phyloP scores from a whole-genome alignment of 2,329 filamentous ascomycete species.

The Trichoderma simmonsii region DNA sequence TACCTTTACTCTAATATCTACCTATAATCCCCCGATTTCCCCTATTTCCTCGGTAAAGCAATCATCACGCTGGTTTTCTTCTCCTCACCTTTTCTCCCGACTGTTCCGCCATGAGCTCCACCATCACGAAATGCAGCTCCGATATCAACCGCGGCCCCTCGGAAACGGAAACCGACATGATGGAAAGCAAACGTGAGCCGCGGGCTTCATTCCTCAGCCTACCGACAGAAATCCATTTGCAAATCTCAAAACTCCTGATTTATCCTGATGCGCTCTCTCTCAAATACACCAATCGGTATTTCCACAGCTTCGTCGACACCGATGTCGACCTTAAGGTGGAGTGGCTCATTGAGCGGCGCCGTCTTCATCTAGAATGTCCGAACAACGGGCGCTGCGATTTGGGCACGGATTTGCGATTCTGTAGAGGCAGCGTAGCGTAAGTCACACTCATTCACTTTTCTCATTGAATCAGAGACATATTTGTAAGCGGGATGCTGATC shows the following conservation, averaged over 20 bases:
- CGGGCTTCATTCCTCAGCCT: constrained; percentile 43
- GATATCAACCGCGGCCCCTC: background rate
- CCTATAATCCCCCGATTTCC: background rate
- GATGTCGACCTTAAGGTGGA: constrained; percentile 63
- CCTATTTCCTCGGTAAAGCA: background rate
- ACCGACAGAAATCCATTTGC: constrained; percentile 65
- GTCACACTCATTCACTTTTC: constrained; percentile 23
- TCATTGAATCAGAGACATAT: background rate
- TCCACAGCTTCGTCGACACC: constrained; percentile 63
- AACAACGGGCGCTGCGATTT: constrained; percentile 56
- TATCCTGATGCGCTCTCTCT: constrained; percentile 70
- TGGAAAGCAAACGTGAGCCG: background rate
- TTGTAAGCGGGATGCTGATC: background rate
- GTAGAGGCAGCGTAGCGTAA: constrained; percentile 56
- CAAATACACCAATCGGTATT: constrained; percentile 63
- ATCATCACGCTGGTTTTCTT: background rate
- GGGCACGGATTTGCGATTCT: constrained; percentile 58
- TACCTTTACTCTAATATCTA: background rate
- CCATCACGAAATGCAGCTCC: background rate
- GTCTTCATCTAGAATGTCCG: constrained; percentile 63
- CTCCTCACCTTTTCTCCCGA: background rate
- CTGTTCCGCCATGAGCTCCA: background rate
- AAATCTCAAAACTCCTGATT: constrained; percentile 57
- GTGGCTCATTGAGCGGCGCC: constrained; percentile 65
- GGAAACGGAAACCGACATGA: background rate